Conservation (phyloP, 2,329 filamentous ascomycete genomes). For the Fusarium buxicola region DNA sequence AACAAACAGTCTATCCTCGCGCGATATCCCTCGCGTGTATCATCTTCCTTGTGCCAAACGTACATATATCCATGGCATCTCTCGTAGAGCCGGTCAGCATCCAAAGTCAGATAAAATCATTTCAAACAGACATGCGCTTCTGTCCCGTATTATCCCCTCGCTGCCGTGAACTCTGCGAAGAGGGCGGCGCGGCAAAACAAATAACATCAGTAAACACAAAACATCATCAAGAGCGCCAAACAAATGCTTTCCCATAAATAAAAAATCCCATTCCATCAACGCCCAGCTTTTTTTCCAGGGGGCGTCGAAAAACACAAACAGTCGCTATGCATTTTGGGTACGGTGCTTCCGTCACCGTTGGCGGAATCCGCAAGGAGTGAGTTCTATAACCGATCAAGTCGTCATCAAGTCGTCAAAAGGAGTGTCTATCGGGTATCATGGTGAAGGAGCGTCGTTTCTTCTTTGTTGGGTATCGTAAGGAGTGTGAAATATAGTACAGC, state of each 20-base stretch:
- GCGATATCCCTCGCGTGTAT: constrained; percentile 23
- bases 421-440: constrained; percentile 53
- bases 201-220: constrained; percentile 24
- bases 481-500: constrained; percentile 49
- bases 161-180: constrained; percentile 31
- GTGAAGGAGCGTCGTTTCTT: constrained; percentile 47
- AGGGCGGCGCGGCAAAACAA: constrained; percentile 30
- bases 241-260: constrained; percentile 40
- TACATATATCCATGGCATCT: constrained; percentile 25
- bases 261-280: constrained; percentile 37
- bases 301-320: constrained; percentile 47
- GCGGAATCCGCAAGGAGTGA: constrained; percentile 59
- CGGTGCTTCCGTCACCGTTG: constrained; percentile 51
- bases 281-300: constrained; percentile 43
- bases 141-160: constrained; percentile 39
- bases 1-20: constrained; percentile 33
- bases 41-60: constrained; percentile 14
- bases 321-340: constrained; percentile 67
- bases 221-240: constrained; percentile 38
- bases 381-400: constrained; percentile 53
- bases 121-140: constrained; percentile 26
- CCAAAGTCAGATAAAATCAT: constrained; percentile 11
- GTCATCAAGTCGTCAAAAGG: constrained; percentile 54
- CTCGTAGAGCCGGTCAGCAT: constrained; percentile 12
- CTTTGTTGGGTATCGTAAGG: constrained; percentile 48